Conservation (phyloP, 345 rosid genomes). For the Populus pruinosa region DNA sequence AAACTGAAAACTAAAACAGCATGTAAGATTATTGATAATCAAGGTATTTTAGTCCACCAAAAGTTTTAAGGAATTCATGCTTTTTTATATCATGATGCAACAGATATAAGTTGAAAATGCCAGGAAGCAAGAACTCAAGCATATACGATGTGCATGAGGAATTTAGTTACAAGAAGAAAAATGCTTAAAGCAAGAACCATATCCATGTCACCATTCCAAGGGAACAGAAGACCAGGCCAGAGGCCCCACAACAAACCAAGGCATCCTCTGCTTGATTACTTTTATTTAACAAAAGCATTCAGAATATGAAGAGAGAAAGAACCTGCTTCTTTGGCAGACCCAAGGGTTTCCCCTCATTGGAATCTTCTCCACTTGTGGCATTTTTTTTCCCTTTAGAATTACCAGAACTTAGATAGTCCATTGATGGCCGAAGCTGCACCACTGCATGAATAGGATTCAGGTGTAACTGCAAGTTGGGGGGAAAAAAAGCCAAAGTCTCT, state of each 20-base stretch:
- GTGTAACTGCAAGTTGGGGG: constrained; percentile 60
- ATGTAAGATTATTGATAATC: no score
- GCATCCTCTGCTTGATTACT: background rate
- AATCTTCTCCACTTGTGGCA: constrained; percentile 29
- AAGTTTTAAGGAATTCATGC: no score
- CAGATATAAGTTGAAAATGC: no score
- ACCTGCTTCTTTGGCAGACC: constrained; percentile 66
- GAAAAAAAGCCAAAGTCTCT: constrained; percentile 1
- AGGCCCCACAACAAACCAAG: background rate
- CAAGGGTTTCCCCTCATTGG: constrained; percentile 34
- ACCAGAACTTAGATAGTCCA: constrained; percentile 38
- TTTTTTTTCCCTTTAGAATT: constrained; percentile 41
- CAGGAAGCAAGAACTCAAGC: no score
- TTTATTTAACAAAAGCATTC: background rate
- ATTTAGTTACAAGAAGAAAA: background rate
- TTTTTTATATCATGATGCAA: no score
- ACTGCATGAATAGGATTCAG: constrained; percentile 82
- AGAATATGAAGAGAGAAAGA: background rate
- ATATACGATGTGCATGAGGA: no score
- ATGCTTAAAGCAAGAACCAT: background rate
- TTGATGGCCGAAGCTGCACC: constrained; percentile 81
- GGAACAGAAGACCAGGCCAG: background rate
- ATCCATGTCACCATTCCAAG: background rate
- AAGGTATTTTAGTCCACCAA: no score
- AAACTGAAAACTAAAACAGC: no score